Conservation (phyloP, 129 eudicot species). For the Saposhnikovia divaricata region DNA sequence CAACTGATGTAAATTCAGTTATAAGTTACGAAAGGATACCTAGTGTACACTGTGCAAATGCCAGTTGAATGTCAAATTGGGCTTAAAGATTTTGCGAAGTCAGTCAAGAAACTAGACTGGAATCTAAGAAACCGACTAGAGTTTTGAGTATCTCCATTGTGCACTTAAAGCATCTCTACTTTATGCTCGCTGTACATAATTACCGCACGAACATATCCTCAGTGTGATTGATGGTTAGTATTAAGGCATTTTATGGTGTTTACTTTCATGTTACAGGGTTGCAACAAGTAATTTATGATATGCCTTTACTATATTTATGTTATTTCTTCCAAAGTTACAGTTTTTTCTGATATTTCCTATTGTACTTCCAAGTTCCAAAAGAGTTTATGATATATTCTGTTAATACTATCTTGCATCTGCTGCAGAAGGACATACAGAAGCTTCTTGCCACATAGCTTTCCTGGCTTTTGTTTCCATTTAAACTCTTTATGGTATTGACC, state of each 20-base stretch:
- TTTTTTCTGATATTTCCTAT: neutral
- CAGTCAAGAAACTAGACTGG: neutral
- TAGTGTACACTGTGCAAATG: neutral
- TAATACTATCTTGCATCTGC: neutral
- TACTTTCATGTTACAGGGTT: neutral
- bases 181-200: neutral
- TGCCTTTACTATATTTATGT: neutral
- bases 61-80: neutral
- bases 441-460: slow-evolving; percentile 49
- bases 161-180: neutral
- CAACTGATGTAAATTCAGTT: neutral
- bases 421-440: slow-evolving; percentile 80
- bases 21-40: neutral
- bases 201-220: neutral
- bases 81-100: neutral
- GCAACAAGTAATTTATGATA: neutral
- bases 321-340: neutral
- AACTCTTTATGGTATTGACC: neutral
- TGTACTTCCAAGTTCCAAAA: neutral
- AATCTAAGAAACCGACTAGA: neutral
- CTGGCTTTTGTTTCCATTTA: neutral
- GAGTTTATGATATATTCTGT: neutral
- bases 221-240: neutral
- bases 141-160: neutral
- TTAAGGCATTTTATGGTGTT: neutral